These are phyloP conservation scores for Fusarium multiceps DNA, from an alignment of 2,329 filamentous ascomycete species.

Conservation along the genomic window DNA sequence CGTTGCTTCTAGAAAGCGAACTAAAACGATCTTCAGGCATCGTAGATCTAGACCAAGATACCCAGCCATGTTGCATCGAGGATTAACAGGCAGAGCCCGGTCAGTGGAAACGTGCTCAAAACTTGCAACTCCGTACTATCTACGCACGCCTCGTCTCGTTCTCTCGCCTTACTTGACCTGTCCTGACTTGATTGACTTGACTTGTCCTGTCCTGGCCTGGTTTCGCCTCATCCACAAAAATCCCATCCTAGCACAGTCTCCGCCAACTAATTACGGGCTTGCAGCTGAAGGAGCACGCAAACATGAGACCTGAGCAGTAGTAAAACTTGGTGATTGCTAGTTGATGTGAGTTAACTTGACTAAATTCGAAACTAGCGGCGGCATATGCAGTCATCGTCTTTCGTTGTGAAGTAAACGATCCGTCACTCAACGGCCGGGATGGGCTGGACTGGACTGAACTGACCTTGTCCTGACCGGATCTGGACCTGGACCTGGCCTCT, in stretches of 20 bases:
- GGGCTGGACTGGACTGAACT: neutral
- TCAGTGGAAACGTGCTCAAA: slow-evolving; percentile 8
- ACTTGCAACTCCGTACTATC: neutral
- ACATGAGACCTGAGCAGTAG: neutral
- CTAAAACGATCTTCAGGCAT: slow-evolving; percentile 24
- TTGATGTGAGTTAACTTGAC: slow-evolving; percentile 3
- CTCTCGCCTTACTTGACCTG: neutral
- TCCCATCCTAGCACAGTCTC: neutral
- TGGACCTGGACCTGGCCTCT: neutral
- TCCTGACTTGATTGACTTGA: neutral
- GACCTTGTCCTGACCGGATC: neutral
- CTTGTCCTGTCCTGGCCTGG: neutral
- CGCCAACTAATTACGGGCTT: slow-evolving; percentile 4
- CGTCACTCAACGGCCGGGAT: slow-evolving; percentile 15
- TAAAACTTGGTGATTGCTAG: slow-evolving; percentile 1
- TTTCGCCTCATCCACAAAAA: slow-evolving; percentile 6
- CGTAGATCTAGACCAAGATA: slow-evolving; percentile 16
- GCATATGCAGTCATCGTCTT: slow-evolving; percentile 29
- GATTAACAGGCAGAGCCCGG: neutral
- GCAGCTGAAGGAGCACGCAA: neutral
- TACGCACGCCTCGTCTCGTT: neutral
- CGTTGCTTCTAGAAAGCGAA: slow-evolving; percentile 16
- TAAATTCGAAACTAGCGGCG: slow-evolving; percentile 19
- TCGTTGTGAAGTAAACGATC: slow-evolving; percentile 25
- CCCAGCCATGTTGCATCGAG: slow-evolving; percentile 1